Evolutionary conservation across 257 asterid genomes (phyloP).

Genomic region (Ilex aquifolium): DNA sequence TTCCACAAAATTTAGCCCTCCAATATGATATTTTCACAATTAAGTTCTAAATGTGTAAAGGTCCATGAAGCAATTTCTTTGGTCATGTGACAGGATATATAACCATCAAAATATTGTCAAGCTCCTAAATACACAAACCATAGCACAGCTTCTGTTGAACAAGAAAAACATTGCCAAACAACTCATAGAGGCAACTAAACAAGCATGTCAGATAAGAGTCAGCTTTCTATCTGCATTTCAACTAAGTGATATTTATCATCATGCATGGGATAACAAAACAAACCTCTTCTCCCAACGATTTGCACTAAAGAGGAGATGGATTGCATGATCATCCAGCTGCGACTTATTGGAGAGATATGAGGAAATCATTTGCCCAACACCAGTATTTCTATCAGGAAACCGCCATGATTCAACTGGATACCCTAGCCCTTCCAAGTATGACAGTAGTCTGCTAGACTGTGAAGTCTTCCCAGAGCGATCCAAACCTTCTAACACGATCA

Average conservation of each 20-base stretch:
- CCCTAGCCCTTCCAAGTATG: slow-evolving; percentile 56
- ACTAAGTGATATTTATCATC: slow-evolving; percentile 2
- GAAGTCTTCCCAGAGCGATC: slow-evolving; percentile 94
- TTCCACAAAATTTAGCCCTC: too few species aligned
- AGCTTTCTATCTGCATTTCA: not conserved
- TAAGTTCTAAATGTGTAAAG: too few species aligned
- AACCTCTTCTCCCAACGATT: slow-evolving; percentile 97
- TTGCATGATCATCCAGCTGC: slow-evolving; percentile 76
- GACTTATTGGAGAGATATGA: slow-evolving; percentile 77
- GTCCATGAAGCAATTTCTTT: too few species aligned
- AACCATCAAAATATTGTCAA: too few species aligned
- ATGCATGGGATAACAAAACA: not conserved
- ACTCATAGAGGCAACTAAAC: too few species aligned
- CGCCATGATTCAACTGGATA: slow-evolving; percentile 82
- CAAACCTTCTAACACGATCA: slow-evolving; percentile 88
- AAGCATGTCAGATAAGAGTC: not conserved
- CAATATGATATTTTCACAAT: too few species aligned
- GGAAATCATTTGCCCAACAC: slow-evolving; percentile 92
- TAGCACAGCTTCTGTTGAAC: too few species aligned
- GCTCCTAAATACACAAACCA: too few species aligned
- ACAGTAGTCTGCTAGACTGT: slow-evolving; percentile 56
- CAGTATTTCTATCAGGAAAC: slow-evolving; percentile 90
- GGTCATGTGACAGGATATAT: too few species aligned
- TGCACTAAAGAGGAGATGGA: slow-evolving; percentile 93
- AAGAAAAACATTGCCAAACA: too few species aligned